Conservation (phyloP, 345 rosid genomes). For the Sonneratia alba region DNA sequence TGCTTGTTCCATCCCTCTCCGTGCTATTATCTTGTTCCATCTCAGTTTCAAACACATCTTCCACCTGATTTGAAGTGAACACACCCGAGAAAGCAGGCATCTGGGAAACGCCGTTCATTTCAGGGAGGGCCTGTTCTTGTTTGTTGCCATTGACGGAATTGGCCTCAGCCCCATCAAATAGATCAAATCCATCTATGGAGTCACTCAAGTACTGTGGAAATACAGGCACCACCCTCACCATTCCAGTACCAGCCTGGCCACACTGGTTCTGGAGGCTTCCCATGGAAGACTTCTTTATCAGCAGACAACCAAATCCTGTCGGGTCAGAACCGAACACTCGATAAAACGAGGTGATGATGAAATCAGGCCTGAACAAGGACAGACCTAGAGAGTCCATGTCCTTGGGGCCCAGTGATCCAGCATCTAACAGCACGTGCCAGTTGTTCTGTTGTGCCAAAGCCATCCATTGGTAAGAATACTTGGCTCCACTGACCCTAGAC, state of each 20-base stretch:
- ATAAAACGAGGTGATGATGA: conserved; percentile 73
- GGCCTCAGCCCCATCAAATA: conserved; percentile 37
- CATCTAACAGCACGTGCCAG: conserved; percentile 79
- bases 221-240: conserved; percentile 66
- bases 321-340: conserved; percentile 78
- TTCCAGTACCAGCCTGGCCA: conserved; percentile 64
- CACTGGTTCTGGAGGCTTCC: conserved; percentile 53
- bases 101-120: conserved; percentile 26
- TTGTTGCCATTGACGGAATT: conserved; percentile 12
- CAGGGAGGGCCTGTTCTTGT: conserved; percentile 30
- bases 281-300: conserved; percentile 83
- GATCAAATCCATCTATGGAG: conserved; percentile 70
- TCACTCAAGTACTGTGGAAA: conserved; percentile 66
- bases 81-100: conserved; percentile 82
- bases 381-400: conserved; percentile 85
- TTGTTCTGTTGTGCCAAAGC: conserved; percentile 73
- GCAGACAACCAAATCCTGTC: conserved; percentile 76
- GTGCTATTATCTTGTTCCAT: conserved; percentile 57
- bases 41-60: conserved; percentile 71
- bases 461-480: conserved; percentile 93
- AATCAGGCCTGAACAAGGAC: conserved; percentile 75
- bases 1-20: conserved; percentile 72
- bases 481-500: conserved; percentile 77
- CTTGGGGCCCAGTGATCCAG: conserved; percentile 79
- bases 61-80: conserved; percentile 60